Evolutionary conservation across 148 eudicot species (phyloP), one percentile per base, ranked within the genome.

Genomic region (Fagopyrum tataricum): DNA sequence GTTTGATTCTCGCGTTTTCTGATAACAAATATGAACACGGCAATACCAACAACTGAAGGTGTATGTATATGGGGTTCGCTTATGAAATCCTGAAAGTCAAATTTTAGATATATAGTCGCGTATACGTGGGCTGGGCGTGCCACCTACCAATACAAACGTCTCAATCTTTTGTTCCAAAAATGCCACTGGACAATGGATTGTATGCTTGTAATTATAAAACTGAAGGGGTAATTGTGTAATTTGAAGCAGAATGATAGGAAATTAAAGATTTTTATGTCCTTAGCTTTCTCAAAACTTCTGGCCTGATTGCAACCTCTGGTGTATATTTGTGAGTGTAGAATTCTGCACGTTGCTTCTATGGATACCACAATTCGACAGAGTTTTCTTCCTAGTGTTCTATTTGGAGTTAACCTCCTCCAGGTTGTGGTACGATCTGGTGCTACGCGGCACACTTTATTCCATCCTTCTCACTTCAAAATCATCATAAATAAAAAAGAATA

Each of bases 371-470:
- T 39, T 64, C 21, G 21, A 52, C 3, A 17, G 7, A 55, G 26
- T 55, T 20, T 55, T 55, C n/a, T 31, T 31, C 37, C 61, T 6
- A 55, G 31, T 23, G 66, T 59, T 24, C 66, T 15, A 11, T 59
- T 24, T 11, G 40, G 66, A 56, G 64, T 56, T 55, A 1, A 56
- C 21, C 37, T 20, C 64, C 37, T 56, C 31, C 9, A 4, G 66
- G 10, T 59, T 59, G 15, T 59, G 66, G 66, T 59, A 9, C 26
- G 66, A 59, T 59, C 24, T n/a, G 0, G 37, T 59, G 66, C 66
- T 59, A 59, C 66, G 66, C 66, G 66, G 66, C 23, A 59, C 40
- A 9, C 17, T 59, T 13, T 13, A 59, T 59, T 59, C 40, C 66
- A 59, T 24, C 9, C 26, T 56, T 8, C 11, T 17, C 62, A 11